Conservation (phyloP, 2,329 filamentous ascomycete species). For the Cladosporium phlei region DNA sequence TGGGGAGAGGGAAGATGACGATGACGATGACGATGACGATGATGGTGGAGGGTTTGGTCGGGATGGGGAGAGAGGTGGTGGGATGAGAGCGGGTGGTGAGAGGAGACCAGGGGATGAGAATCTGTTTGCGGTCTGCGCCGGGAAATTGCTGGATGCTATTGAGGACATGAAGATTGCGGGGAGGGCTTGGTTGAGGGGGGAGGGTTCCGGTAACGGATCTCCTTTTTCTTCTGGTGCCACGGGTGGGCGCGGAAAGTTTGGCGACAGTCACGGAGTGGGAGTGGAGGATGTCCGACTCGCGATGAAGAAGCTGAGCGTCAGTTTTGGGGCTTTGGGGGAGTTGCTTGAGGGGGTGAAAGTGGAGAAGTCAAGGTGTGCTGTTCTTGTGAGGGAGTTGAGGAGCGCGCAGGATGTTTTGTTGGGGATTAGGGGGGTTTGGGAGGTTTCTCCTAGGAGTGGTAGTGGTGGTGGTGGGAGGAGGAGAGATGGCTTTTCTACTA, state of each 20-base stretch:
- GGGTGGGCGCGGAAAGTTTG: too few species aligned
- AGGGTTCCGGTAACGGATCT: too few species aligned
- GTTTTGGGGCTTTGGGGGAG: slow-evolving; percentile 19
- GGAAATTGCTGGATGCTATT: not conserved
- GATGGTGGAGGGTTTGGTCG: too few species aligned
- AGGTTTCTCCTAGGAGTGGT: not conserved
- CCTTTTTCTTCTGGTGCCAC: too few species aligned
- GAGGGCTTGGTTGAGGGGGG: too few species aligned
- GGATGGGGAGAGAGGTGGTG: too few species aligned
- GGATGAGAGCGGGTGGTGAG: too few species aligned
- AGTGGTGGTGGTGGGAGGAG: not conserved
- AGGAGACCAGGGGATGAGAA: too few species aligned
- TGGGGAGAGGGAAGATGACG: not conserved
- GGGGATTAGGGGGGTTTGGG: slow-evolving; percentile 18
- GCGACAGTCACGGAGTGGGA: too few species aligned
- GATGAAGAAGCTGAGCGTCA: slow-evolving; percentile 16
- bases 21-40: not conserved
- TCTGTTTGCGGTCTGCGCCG: not conserved
- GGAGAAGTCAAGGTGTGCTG: slow-evolving; percentile 16
- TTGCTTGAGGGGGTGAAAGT: slow-evolving; percentile 15
- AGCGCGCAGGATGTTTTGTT: slow-evolving; percentile 18
- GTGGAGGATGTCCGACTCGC: slow-evolving; percentile 14
- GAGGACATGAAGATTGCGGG: too few species aligned
- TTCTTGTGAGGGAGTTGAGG: slow-evolving; percentile 18
- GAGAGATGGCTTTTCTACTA: not conserved